These are phyloP conservation scores for Xylaria sp. DNA, from an alignment of 2,329 filamentous ascomycete genomes.

Conservation along the genomic window DNA sequence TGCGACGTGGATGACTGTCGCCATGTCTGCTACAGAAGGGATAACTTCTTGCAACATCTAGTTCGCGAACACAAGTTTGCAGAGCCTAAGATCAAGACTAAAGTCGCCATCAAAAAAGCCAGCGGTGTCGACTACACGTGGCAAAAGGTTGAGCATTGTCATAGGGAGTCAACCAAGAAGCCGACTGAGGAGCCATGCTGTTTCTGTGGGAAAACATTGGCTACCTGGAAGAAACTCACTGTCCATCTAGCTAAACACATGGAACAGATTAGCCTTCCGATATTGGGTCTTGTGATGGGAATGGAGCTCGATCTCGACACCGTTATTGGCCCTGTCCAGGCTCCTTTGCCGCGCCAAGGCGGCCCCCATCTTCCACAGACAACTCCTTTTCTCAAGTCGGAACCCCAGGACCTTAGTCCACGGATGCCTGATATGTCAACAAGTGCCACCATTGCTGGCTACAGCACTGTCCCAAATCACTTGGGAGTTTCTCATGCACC, in stretches of 20 bases:
- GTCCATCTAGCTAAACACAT: slow-evolving; percentile 93
- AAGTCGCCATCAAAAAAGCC: slow-evolving; percentile 58
- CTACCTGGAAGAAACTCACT: slow-evolving; percentile 86
- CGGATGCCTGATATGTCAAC: slow-evolving; percentile 18
- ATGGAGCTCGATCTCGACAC: slow-evolving; percentile 54
- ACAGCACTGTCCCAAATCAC: slow-evolving; percentile 11
- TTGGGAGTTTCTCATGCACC: slow-evolving; percentile 20
- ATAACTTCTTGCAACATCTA: slow-evolving; percentile 90
- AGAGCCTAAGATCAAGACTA: slow-evolving; percentile 75
- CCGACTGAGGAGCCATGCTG: slow-evolving; percentile 76
- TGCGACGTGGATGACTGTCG: slow-evolving; percentile 76
- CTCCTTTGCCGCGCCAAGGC: slow-evolving; percentile 41
- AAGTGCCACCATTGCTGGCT: slow-evolving; percentile 21
- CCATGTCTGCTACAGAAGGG: slow-evolving; percentile 78
- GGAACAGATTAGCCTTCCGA: slow-evolving; percentile 82
- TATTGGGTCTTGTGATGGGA: slow-evolving; percentile 56
- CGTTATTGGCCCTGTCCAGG: slow-evolving; percentile 62
- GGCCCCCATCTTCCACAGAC: slow-evolving; percentile 29
- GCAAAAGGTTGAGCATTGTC: slow-evolving; percentile 73
- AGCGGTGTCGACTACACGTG: slow-evolving; percentile 60
- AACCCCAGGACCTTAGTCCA: slow-evolving; percentile 26
- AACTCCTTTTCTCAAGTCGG: slow-evolving; percentile 31
- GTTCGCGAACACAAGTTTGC: slow-evolving; percentile 84
- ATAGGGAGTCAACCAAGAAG: slow-evolving; percentile 58
- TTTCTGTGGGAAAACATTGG: slow-evolving; percentile 77